phyloP scores from a whole-genome alignment of 2,329 filamentous ascomycete genomes.

The Penicillium sp. region DNA sequence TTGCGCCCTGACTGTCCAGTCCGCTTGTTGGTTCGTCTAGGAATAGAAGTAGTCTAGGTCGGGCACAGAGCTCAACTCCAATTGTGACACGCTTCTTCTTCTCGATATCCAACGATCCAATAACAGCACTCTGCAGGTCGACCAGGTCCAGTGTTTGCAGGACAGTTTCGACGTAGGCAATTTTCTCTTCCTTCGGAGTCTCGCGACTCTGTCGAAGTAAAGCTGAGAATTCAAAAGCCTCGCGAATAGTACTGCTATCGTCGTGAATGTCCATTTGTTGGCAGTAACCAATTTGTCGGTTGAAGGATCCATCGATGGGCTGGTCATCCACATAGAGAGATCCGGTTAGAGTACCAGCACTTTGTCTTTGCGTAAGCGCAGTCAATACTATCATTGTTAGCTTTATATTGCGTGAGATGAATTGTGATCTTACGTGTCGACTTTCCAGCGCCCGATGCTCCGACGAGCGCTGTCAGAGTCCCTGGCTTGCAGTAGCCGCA shows the following conservation, averaged over 20 bases:
- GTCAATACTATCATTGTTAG: constrained; percentile 57
- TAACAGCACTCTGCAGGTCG: constrained; percentile 62
- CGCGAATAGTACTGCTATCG: constrained; percentile 63
- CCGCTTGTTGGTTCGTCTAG: constrained; percentile 68
- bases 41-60: constrained; percentile 65
- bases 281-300: constrained; percentile 67
- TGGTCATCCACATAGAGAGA: constrained; percentile 66
- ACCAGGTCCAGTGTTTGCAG: constrained; percentile 61
- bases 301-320: constrained; percentile 59
- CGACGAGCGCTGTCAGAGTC: constrained; percentile 57
- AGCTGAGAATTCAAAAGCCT: constrained; percentile 66
- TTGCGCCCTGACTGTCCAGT: constrained; percentile 65
- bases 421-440: constrained; percentile 57
- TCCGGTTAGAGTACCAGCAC: constrained; percentile 62
- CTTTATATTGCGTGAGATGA: constrained; percentile 46
- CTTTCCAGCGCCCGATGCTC: constrained; percentile 62
- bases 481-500: constrained; percentile 72
- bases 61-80: constrained; percentile 67
- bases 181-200: constrained; percentile 56
- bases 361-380: constrained; percentile 63
- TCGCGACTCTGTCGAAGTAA: constrained; percentile 57
- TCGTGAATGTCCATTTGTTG: constrained; percentile 70
- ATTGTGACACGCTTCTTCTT: constrained; percentile 69
- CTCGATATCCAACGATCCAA: constrained; percentile 63
- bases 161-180: constrained; percentile 63